Evolutionary conservation across 1,284 basidiomycete species (phyloP).

Genomic region (Cryptococcus sp.): DNA sequence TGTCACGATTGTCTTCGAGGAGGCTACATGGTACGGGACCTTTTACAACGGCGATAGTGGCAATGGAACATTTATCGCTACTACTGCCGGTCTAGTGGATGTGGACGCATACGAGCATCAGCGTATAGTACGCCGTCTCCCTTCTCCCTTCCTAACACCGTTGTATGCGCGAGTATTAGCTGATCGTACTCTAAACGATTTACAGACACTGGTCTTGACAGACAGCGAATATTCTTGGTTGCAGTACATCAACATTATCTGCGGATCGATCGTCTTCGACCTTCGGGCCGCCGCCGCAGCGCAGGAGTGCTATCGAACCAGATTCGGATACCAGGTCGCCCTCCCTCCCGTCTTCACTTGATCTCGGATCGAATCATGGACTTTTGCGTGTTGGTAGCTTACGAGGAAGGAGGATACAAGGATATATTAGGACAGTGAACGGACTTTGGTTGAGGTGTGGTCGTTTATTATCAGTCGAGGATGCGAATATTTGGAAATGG

Average conservation of each 20-base stretch:
- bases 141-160: background rate
- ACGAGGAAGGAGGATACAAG: no score
- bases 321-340: constrained; percentile 5
- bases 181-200: background rate
- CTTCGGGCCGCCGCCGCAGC: constrained; percentile 1
- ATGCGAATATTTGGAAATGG: no score
- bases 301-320: constrained; percentile 5
- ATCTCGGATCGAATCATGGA: background rate
- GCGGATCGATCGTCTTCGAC: constrained; percentile 7
- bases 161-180: background rate
- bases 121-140: background rate
- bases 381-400: background rate
- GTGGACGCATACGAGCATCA: constrained; percentile 7
- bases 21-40: constrained; percentile 9
- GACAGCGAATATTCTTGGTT: constrained; percentile 5
- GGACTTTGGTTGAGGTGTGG: no score
- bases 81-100: constrained; percentile 5
- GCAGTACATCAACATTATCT: constrained; percentile 7
- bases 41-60: constrained; percentile 8
- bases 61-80: constrained; percentile 11
- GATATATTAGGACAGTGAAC: no score
- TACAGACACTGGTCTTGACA: background rate
- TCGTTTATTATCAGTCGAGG: no score
- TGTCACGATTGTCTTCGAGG: constrained; percentile 6
- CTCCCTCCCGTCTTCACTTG: constrained; percentile 4